Percentiles rank a stretch among this genome's conserved stretches.
Evolutionary conservation across 176 grass and related monocot species (phyloP).

Genomic region (Panicum miliaceum): DNA sequence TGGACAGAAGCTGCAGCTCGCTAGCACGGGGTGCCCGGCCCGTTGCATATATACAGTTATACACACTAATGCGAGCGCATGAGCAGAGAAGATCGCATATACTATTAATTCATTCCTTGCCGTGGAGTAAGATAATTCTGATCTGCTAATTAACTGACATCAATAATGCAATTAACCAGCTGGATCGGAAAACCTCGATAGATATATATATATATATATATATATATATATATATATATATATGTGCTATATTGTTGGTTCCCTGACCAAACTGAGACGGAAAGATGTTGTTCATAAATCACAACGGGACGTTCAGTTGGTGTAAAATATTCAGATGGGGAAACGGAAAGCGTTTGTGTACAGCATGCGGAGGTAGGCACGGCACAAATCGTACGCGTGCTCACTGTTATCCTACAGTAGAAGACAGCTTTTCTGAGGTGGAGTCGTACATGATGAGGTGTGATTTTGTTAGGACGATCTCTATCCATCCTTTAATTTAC

Average conservation of each 20-base stretch:
- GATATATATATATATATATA: too few species aligned
- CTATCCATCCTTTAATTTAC: background rate
- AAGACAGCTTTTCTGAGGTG: background rate
- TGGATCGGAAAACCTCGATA: too few species aligned
- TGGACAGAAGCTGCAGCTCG: background rate
- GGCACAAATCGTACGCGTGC: background rate
- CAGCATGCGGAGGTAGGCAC: background rate
- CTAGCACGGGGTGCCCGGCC: background rate
- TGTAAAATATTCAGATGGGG: too few species aligned
- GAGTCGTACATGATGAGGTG: background rate
- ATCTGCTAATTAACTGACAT: too few species aligned
- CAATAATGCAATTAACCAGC: too few species aligned
- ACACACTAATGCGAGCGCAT: background rate
- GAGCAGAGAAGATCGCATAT: background rate
- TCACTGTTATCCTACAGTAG: background rate
- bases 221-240: too few species aligned
- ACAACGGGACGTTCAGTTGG: too few species aligned
- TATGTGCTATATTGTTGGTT: too few species aligned
- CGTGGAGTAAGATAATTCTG: background rate
- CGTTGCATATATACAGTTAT: background rate
- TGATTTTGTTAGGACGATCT: background rate
- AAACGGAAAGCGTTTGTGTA: background rate
- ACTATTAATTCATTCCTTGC: background rate
- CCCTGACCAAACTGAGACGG: too few species aligned
- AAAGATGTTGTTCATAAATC: too few species aligned